Evolutionary conservation across 306 rosid genomes (phyloP).

Genomic region (Arachis hypogaea): DNA sequence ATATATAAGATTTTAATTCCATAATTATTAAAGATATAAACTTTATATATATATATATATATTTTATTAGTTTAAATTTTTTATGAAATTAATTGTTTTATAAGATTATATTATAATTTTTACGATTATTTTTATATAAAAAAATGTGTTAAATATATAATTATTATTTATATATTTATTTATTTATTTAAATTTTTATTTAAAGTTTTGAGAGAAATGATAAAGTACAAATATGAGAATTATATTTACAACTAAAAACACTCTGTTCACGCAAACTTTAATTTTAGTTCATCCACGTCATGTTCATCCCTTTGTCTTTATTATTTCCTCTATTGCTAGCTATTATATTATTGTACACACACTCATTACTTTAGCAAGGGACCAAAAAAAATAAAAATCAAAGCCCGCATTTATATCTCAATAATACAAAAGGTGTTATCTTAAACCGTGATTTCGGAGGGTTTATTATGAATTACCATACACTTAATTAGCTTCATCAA

Average conservation of each 20-base stretch:
- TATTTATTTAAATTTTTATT: no score
- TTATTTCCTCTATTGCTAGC: neutral
- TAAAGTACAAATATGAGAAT: no score
- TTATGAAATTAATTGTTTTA: no score
- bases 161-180: no score
- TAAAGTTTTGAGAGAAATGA: no score
- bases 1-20: no score
- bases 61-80: no score
- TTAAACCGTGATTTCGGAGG: conserved; percentile 17
- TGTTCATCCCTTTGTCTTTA: neutral
- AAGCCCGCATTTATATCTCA: conserved; percentile 23
- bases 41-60: no score
- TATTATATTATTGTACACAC: neutral
- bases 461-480: conserved; percentile 15
- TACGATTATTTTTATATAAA: no score
- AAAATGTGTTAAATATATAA: no score
- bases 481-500: conserved; percentile 35
- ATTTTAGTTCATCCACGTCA: conserved; percentile 20
- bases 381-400: neutral
- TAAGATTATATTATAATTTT: no score
- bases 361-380: neutral
- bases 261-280: neutral
- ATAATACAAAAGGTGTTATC: neutral
- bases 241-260: neutral
- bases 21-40: no score